phyloP scores from a whole-genome alignment of 371 early-diverging fungal species.

The Neoconidiobolus thromboides region DNA sequence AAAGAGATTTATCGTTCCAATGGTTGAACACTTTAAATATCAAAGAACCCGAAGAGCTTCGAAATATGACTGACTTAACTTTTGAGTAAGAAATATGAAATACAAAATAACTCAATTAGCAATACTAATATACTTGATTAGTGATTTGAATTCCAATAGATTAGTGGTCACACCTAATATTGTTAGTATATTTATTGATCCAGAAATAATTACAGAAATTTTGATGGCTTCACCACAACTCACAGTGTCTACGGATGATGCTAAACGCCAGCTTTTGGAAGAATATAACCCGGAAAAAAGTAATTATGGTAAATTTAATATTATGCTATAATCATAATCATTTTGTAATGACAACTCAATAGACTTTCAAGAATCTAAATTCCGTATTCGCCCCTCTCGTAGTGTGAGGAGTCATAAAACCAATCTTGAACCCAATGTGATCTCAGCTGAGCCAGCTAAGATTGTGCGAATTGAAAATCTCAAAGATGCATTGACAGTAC shows the following conservation, averaged over 20 bases:
- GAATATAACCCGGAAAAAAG: slow-evolving; percentile 4
- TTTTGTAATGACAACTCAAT: neutral
- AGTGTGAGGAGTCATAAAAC: slow-evolving; percentile 1
- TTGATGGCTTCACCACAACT: neutral
- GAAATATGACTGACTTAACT: neutral
- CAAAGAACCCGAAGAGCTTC: neutral
- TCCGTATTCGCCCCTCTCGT: neutral
- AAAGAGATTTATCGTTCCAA: neutral
- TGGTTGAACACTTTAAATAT: neutral
- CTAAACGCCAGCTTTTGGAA: slow-evolving; percentile 4
- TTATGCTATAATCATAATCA: neutral
- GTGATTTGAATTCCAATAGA: no score
- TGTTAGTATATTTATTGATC: slow-evolving; percentile 3
- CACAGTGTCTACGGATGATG: neutral
- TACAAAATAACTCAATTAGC: no score
- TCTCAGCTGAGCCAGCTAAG: neutral
- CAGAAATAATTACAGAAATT: slow-evolving; percentile 1
- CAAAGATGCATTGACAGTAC: neutral
- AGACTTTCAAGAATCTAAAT: slow-evolving; percentile 5
- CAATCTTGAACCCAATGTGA: neutral
- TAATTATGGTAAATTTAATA: neutral
- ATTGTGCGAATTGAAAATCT: slow-evolving; percentile 4
- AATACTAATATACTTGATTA: no score
- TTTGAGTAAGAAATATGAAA: neutral
- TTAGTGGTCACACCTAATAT: neutral